A percentile compares a stretch with the other conserved stretches of the same genome.
These are phyloP conservation scores for Lecanicillium sp. DNA, from an alignment of 2,329 filamentous ascomycete genomes.

Conservation along the genomic window DNA sequence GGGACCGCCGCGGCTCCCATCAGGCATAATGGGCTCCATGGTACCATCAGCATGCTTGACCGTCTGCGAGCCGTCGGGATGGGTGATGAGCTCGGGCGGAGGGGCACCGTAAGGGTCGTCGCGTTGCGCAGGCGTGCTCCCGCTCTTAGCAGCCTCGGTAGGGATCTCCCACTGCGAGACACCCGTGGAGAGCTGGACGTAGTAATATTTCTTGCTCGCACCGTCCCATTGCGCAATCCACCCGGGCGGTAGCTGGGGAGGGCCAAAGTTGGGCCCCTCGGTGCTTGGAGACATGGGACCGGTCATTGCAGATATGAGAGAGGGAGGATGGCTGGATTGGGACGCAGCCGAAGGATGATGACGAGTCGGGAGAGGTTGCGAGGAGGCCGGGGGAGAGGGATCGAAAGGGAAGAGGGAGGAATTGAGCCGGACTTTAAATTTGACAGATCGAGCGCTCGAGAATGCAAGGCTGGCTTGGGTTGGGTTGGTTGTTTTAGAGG, in stretches of 20 bases:
- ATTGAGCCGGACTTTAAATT: too few relatives aligned
- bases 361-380: constrained; percentile 9
- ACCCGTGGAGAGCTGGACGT: constrained; percentile 64
- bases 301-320: constrained; percentile 45
- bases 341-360: too few relatives aligned
- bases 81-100: constrained; percentile 49
- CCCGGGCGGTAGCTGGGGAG: constrained; percentile 52
- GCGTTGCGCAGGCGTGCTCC: constrained; percentile 47
- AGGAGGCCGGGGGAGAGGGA: constrained; percentile 10
- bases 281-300: constrained; percentile 49
- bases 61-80: constrained; percentile 54
- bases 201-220: constrained; percentile 57
- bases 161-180: constrained; percentile 68
- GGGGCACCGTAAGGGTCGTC: constrained; percentile 53
- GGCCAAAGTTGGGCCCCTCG: constrained; percentile 51
- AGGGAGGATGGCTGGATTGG: constrained; percentile 11
- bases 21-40: constrained; percentile 50
- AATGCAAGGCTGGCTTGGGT: too few relatives aligned
- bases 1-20: constrained; percentile 38
- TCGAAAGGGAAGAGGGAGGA: constrained; percentile 10
- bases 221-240: constrained; percentile 67
- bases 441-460: too few relatives aligned
- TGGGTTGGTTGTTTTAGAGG: too few relatives aligned
- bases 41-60: constrained; percentile 52
- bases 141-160: constrained; percentile 53